Conservation (phyloP, 768 basidiomycete species). For the Russula lepida region DNA sequence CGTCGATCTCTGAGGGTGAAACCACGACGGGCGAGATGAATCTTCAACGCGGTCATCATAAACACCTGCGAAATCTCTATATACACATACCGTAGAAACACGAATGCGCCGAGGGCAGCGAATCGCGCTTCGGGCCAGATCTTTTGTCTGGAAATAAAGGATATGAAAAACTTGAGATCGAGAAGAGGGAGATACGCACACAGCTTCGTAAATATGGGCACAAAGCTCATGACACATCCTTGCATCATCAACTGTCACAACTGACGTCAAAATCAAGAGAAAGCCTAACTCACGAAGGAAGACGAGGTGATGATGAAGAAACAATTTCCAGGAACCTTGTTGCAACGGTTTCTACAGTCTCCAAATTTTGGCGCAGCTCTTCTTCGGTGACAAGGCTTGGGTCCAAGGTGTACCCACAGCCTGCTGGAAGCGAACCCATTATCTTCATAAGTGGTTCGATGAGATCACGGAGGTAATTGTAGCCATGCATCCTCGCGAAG, state of each 20-base stretch:
- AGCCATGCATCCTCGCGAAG: slow-evolving; percentile 85
- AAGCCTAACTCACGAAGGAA: slow-evolving; percentile 58
- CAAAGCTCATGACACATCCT: slow-evolving; percentile 87
- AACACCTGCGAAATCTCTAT: background rate
- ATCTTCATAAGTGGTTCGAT: slow-evolving; percentile 69
- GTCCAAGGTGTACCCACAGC: slow-evolving; percentile 72
- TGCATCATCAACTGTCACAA: slow-evolving; percentile 16
- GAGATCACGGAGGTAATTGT: slow-evolving; percentile 78
- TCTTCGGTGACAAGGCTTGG: slow-evolving; percentile 50
- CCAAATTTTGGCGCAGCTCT: slow-evolving; percentile 57
- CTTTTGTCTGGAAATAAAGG: slow-evolving; percentile 41
- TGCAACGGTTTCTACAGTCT: slow-evolving; percentile 65
- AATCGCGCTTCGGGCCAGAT: slow-evolving; percentile 77
- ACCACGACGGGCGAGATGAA: slow-evolving; percentile 92
- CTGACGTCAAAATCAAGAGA: slow-evolving; percentile 4
- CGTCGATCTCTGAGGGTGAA: slow-evolving; percentile 74
- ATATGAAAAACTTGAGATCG: slow-evolving; percentile 12
- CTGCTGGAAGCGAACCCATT: slow-evolving; percentile 64
- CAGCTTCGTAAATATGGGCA: slow-evolving; percentile 66
- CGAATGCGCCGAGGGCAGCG: slow-evolving; percentile 80
- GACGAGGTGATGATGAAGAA: slow-evolving; percentile 52
- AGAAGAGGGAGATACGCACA: slow-evolving; percentile 42
- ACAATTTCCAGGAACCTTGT: slow-evolving; percentile 70
- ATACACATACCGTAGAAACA: slow-evolving; percentile 67
- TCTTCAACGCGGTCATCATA: slow-evolving; percentile 31